Conservation (phyloP, 2,329 filamentous ascomycete genomes). For the Fusarium sacchari region DNA sequence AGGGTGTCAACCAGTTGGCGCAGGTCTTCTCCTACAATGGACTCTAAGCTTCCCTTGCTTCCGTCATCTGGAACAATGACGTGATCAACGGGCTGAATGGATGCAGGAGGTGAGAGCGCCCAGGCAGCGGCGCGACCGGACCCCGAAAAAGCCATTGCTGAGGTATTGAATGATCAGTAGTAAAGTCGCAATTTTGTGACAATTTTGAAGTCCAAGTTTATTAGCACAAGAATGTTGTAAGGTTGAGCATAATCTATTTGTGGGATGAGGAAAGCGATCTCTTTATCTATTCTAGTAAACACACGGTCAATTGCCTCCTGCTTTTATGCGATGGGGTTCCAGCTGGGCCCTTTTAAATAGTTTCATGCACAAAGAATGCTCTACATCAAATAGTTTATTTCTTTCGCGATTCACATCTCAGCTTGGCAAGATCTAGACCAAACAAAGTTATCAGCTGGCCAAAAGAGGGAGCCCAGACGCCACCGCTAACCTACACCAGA, state of each 20-base stretch:
- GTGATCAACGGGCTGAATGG: background rate
- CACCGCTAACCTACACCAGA: background rate
- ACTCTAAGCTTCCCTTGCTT: background rate
- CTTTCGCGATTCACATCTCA: background rate
- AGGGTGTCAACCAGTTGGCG: background rate
- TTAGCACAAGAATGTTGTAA: too few relatives aligned
- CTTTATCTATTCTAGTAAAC: background rate
- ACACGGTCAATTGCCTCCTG: background rate
- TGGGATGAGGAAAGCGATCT: background rate
- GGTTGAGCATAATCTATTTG: background rate
- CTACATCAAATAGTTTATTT: background rate
- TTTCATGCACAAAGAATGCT: background rate
- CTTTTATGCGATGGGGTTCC: background rate
- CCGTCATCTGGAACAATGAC: background rate
- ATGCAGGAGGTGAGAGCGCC: background rate
- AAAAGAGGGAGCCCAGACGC: background rate
- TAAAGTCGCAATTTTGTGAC: background rate
- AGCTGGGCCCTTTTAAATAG: background rate
- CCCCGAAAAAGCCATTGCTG: background rate
- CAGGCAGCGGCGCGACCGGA: background rate
- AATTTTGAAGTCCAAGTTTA: background rate
- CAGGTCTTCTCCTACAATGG: background rate
- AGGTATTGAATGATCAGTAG: fast-evolving
- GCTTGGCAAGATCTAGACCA: background rate
- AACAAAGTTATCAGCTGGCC: background rate